Evolutionary conservation across 2,329 filamentous ascomycete genomes (phyloP).

Genomic region (Exserohilum turcica): DNA sequence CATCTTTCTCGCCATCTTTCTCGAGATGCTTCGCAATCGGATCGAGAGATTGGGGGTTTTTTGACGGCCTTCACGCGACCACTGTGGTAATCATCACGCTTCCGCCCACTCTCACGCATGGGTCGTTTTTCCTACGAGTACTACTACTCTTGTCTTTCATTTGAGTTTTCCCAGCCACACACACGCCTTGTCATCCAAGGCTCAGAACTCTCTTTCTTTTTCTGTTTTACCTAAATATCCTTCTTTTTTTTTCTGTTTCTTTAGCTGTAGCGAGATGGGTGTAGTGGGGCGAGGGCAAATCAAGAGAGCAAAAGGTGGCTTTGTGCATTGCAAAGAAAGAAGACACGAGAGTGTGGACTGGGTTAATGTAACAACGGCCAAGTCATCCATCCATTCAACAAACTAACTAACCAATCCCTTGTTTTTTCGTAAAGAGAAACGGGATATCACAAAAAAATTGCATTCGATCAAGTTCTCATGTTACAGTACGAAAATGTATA

Average conservation of each 20-base stretch:
- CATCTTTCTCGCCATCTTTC: background rate
- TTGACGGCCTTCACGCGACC: constrained; percentile 8
- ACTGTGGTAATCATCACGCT: constrained; percentile 14
- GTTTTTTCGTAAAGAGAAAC: too few relatives aligned
- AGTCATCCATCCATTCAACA: too few relatives aligned
- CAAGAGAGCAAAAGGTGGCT: too few relatives aligned
- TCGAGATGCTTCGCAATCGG: background rate
- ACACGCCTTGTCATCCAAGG: background rate
- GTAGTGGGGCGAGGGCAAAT: too few relatives aligned
- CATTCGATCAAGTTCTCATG: too few relatives aligned
- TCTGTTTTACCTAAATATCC: background rate
- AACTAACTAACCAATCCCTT: too few relatives aligned
- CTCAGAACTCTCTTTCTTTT: background rate
- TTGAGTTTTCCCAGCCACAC: background rate
- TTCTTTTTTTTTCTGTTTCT: background rate
- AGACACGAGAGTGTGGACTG: too few relatives aligned
- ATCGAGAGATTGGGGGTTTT: background rate
- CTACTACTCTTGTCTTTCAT: background rate
- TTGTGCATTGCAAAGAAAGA: too few relatives aligned
- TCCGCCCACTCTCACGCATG: constrained; percentile 1
- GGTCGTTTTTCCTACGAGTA: background rate
- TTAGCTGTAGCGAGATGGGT: background rate
- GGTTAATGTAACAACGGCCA: too few relatives aligned
- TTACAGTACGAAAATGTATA: too few relatives aligned
- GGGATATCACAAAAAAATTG: too few relatives aligned